These are phyloP conservation scores for Podila epigama DNA, from an alignment of 192 early-diverging fungal genomes.

Conservation along the genomic window DNA sequence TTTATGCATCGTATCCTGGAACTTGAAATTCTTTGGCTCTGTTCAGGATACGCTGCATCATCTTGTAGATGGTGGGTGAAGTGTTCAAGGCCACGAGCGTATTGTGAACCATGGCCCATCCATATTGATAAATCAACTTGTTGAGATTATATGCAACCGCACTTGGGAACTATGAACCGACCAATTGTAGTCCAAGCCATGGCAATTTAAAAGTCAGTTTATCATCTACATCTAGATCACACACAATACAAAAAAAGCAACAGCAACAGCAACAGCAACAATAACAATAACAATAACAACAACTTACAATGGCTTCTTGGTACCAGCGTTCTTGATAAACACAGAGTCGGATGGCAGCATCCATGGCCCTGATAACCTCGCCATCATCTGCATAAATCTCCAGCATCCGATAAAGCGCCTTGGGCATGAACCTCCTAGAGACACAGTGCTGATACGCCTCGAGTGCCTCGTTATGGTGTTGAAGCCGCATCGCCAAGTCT, in stretches of 20 bases:
- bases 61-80: constrained; percentile 75
- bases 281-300: not conserved
- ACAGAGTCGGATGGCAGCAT: constrained; percentile 82
- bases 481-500: constrained; percentile 87
- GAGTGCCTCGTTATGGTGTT: constrained; percentile 88
- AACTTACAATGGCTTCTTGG: constrained; percentile 83
- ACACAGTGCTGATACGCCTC: constrained; percentile 89
- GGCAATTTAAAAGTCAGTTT: not conserved
- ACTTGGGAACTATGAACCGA: constrained; percentile 78
- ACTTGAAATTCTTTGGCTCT: constrained; percentile 77
- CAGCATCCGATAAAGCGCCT: constrained; percentile 85
- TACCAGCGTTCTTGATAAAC: constrained; percentile 91
- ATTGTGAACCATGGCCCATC: constrained; percentile 92
- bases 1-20: constrained; percentile 51
- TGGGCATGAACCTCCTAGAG: constrained; percentile 90
- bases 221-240: not conserved
- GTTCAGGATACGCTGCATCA: constrained; percentile 76
- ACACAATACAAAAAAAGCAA: not conserved
- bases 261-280: not conserved
- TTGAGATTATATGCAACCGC: constrained; percentile 83
- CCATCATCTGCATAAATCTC: constrained; percentile 83
- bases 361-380: constrained; percentile 82
- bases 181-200: not conserved
- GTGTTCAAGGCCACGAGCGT: constrained; percentile 89
- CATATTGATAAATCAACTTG: constrained; percentile 85